phyloP scores from a whole-genome alignment of 768 basidiomycete genomes.

The Steccherinum ochraceum region DNA sequence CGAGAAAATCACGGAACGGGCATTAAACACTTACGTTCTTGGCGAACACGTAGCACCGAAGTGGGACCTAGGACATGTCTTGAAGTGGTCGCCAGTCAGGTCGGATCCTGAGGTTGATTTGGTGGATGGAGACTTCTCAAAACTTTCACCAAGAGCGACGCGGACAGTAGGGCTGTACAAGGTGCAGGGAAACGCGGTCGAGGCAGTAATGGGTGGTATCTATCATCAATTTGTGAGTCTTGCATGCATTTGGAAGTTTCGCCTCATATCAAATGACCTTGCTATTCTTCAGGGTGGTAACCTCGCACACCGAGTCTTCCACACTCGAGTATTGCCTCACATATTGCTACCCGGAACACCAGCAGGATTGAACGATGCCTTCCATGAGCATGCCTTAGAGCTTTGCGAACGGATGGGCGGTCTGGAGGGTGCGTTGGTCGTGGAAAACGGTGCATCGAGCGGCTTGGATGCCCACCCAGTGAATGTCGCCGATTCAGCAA shows the following conservation, averaged over 20 bases:
- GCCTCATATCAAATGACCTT: background rate
- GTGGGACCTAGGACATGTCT: slow-evolving; percentile 70
- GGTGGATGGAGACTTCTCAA: slow-evolving; percentile 8
- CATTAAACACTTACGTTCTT: slow-evolving; percentile 63
- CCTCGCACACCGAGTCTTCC: slow-evolving; percentile 34
- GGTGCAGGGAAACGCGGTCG: slow-evolving; percentile 70
- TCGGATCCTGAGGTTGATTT: slow-evolving; percentile 18
- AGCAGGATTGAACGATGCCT: slow-evolving; percentile 30
- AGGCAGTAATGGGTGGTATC: slow-evolving; percentile 70
- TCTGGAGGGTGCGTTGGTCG: slow-evolving; percentile 26
- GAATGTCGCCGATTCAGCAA: background rate
- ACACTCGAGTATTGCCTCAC: slow-evolving; percentile 35
- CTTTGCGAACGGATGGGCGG: slow-evolving; percentile 49
- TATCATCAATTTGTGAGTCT: slow-evolving; percentile 73
- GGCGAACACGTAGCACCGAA: slow-evolving; percentile 67
- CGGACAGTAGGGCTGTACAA: slow-evolving; percentile 63
- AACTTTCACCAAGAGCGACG: background rate
- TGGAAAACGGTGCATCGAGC: slow-evolving; percentile 7
- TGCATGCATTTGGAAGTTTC: background rate
- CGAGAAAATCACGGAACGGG: slow-evolving; percentile 47
- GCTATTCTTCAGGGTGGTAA: slow-evolving; percentile 28
- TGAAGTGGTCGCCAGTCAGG: slow-evolving; percentile 65
- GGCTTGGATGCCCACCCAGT: background rate
- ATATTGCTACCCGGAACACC: slow-evolving; percentile 22
- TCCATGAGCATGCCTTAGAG: slow-evolving; percentile 41